A percentile compares a stretch with the other conserved stretches of the same genome.
Evolutionary conservation across 768 basidiomycete genomes (phyloP).

Genomic region (Panaeolus cyanescens): DNA sequence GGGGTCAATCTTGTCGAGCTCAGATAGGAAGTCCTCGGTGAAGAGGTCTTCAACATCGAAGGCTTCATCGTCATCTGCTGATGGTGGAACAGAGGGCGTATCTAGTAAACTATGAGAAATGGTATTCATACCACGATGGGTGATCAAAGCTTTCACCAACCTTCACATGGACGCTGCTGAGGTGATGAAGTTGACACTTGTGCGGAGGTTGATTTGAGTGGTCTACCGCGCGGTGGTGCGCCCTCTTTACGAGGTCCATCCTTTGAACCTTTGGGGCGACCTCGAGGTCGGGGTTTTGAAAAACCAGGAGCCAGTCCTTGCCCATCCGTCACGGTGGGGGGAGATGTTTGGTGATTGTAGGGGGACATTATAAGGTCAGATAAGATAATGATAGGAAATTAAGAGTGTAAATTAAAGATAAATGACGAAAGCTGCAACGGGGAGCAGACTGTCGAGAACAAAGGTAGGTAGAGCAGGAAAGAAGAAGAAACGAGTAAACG

Average conservation of each 20-base stretch:
- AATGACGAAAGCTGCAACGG: background rate
- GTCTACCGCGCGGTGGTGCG: slow-evolving; percentile 1
- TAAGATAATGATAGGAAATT: background rate
- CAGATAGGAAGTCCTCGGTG: background rate
- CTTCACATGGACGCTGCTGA: background rate
- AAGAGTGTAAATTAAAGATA: background rate
- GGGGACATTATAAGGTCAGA: background rate
- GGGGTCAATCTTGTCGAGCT: background rate
- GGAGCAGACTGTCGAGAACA: slow-evolving; percentile 12
- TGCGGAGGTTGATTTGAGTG: too few relatives aligned
- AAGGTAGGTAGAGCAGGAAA: background rate
- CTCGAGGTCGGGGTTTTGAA: background rate
- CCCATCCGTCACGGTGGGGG: too few relatives aligned
- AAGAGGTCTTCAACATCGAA: background rate
- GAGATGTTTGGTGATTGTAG: background rate
- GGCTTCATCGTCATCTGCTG: background rate
- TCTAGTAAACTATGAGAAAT: background rate
- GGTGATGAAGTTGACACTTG: background rate
- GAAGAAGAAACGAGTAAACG: background rate
- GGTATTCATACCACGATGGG: background rate
- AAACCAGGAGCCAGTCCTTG: background rate
- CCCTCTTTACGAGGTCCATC: slow-evolving; percentile 1
- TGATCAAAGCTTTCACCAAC: background rate
- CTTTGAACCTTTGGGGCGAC: slow-evolving; percentile 8
- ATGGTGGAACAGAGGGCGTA: background rate